Conservation (phyloP, 164 flowering plant genomes). For the Sextonia rubra region DNA sequence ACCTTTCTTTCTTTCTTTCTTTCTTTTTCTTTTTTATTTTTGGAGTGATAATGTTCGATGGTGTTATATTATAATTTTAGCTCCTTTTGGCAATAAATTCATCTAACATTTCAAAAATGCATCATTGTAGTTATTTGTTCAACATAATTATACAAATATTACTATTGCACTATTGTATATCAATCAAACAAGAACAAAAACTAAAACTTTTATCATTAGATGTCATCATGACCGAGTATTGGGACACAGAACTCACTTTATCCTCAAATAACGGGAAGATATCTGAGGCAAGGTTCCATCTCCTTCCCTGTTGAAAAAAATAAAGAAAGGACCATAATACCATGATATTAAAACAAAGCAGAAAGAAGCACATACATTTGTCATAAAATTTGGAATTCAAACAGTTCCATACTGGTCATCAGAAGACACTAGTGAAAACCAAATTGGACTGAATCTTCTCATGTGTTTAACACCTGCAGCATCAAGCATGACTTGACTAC, state of each 20-base stretch:
- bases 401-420: constrained; percentile 63
- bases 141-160: too few relatives aligned
- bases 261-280: constrained; percentile 44
- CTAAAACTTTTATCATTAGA: not conserved
- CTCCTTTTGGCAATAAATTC: too few relatives aligned
- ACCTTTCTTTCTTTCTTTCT: too few relatives aligned
- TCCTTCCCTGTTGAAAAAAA: constrained; percentile 55
- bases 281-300: constrained; percentile 50
- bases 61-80: too few relatives aligned
- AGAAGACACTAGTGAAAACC: constrained; percentile 83
- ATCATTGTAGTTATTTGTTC: too few relatives aligned
- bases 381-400: not conserved
- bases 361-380: not conserved
- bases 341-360: constrained; percentile 7
- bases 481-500: constrained; percentile 46
- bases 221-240: not conserved
- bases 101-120: too few relatives aligned
- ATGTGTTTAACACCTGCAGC: constrained; percentile 32
- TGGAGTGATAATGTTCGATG: too few relatives aligned
- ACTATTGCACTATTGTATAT: not conserved
- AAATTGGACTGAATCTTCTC: constrained; percentile 58
- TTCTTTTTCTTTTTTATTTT: too few relatives aligned
- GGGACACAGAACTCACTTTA: constrained; percentile 44
- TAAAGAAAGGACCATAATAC: constrained; percentile 17
- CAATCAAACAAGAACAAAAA: not conserved